Evolutionary conservation across 176 grass and related monocot species (phyloP), one percentile per base, ranked within the genome.

Genomic region (Raddia guianensis): DNA sequence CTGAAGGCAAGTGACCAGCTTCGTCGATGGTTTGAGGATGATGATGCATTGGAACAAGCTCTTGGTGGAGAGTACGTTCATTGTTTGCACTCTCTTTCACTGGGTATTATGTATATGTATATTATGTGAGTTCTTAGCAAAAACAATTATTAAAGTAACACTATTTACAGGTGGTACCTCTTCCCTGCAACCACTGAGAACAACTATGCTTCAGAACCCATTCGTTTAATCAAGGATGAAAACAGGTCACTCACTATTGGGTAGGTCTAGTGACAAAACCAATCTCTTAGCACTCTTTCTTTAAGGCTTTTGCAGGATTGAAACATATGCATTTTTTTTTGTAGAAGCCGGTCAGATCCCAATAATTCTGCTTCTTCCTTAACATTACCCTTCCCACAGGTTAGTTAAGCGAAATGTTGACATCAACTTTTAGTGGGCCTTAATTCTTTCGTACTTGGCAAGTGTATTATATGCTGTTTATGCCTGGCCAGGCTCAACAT

Each of bases 1-100:
- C 15, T 86, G 68, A 91, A 99, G 96, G 96, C 96, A 84, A 93
- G 83, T 43, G 89, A 95, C 73, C 90, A 99, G 90, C 84, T 99
- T 78, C 35, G 61, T 49, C 85, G 3, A 77, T 99, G 96, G 96
- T 95, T 95, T 91, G 88, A 95, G 82, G 96, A 99, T 70, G 96
- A 99, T 4, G 92, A 95, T 73, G 96, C 90, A 53, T 81, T 99
- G 82, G 96, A 99, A 89, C 27, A 82, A 86, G 96, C 96, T 91
- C 80, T 99, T 51, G 87, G 79, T 62, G 96, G 96, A 90, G 96
- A 99, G 96, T 99, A 93, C 2, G 92, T 13, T 68, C 65, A 83
- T 82, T 71, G 16, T 40, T 64, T 69, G 56, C 68, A 61, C 67
- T 72, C 49, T 74, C n/a, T 70, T 86, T 81, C 58, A 44, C 47